Conservation (phyloP, 2,329 filamentous ascomycete genomes). For the Botrytis cinerea region DNA sequence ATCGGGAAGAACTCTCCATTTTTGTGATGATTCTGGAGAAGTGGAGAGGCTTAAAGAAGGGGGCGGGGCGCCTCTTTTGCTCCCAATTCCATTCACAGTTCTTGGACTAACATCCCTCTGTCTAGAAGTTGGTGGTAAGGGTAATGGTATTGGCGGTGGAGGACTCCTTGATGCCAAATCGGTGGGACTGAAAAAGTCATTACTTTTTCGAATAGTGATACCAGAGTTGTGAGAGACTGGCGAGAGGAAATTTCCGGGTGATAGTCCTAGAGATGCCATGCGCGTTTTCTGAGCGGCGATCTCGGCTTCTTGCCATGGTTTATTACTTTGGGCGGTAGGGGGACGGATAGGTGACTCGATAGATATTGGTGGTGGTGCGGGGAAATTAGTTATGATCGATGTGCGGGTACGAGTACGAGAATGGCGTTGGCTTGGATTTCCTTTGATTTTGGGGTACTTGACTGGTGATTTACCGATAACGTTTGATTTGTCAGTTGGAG, state of each 20-base stretch:
- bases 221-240: constrained; percentile 1
- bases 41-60: background rate
- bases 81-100: too few relatives aligned
- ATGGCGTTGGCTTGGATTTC: background rate
- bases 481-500: constrained; percentile 32
- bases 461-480: constrained; percentile 32
- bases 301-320: constrained; percentile 37
- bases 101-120: constrained; percentile 8
- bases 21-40: background rate
- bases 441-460: constrained; percentile 37
- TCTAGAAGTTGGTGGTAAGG: constrained; percentile 34
- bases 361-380: constrained; percentile 32
- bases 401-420: constrained; percentile 22
- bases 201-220: constrained; percentile 20
- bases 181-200: constrained; percentile 26
- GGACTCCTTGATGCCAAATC: constrained; percentile 30
- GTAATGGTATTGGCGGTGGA: constrained; percentile 51
- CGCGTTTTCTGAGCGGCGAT: constrained; percentile 30
- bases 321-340: background rate
- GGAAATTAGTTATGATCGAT: constrained; percentile 17
- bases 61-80: constrained; percentile 11
- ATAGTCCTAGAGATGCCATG: constrained; percentile 21
- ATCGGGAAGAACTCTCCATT: constrained; percentile 34
- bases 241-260: constrained; percentile 2
- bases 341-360: constrained; percentile 26